Conservation (phyloP, 257 asterid species). For the Fraxinus excelsior region DNA sequence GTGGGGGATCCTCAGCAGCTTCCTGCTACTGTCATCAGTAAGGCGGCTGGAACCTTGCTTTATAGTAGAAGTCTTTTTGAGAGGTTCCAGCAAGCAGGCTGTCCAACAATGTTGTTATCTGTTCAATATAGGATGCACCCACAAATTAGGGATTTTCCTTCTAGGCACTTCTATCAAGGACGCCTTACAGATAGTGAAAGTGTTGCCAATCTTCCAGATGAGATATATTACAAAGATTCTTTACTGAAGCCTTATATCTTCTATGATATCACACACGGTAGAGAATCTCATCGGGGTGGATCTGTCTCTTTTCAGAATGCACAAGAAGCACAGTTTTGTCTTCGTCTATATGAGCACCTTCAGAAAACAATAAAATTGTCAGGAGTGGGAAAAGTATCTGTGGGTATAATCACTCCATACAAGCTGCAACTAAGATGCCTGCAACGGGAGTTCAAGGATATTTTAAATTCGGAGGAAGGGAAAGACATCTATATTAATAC, state of each 20-base stretch:
- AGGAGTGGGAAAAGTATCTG: conserved; percentile 78
- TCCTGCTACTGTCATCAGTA: conserved; percentile 98
- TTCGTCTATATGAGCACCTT: conserved; percentile 90
- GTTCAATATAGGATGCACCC: conserved; percentile 99
- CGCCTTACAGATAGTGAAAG: conserved; percentile 97
- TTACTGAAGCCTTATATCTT: conserved; percentile 80
- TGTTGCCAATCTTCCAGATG: conserved; percentile 70
- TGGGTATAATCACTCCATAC: conserved; percentile 97
- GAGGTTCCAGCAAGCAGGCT: conserved; percentile 98
- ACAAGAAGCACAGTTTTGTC: conserved; percentile 95
- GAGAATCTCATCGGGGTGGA: conserved; percentile 97
- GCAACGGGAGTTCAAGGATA: conserved; percentile 88
- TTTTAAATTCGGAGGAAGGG: conserved; percentile 88
- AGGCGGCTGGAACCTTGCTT: conserved; percentile 95
- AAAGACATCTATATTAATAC: conserved; percentile 92
- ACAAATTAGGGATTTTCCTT: conserved; percentile 92
- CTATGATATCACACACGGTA: conserved; percentile 80
- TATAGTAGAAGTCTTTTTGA: conserved; percentile 98
- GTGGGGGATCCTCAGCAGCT: conserved; percentile 99
- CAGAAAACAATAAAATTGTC: conserved; percentile 62
- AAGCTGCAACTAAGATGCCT: conserved; percentile 96
- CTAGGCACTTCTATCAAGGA: conserved; percentile 94
- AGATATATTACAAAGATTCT: conserved; percentile 79
- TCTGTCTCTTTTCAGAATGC: conserved; percentile 92
- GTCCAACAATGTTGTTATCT: conserved; percentile 95